phyloP scores from a whole-genome alignment of 768 basidiomycete species.

The Rhodotorula graminis region DNA sequence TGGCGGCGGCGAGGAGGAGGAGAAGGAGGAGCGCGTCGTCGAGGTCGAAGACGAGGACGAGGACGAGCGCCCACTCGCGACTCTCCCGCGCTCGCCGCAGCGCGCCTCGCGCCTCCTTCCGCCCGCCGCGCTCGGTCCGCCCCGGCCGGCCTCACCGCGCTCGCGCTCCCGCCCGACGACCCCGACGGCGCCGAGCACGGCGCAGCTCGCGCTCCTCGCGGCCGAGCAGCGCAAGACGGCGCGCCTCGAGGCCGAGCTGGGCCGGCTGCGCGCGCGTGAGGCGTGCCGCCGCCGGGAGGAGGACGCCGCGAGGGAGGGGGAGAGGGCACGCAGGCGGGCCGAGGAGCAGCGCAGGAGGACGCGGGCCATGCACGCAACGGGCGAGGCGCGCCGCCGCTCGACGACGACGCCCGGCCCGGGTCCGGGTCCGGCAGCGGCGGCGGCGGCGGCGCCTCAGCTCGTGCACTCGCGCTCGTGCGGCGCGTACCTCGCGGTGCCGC shows the following conservation, averaged over 20 bases:
- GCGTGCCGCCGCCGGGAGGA: not conserved
- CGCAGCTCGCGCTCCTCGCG: too few relatives aligned
- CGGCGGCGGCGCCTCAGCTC: not conserved
- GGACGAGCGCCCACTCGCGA: not conserved
- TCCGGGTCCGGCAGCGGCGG: too few relatives aligned
- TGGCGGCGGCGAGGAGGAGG: not conserved
- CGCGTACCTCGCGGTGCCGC: not conserved
- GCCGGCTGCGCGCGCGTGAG: not conserved
- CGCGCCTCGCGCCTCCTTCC: too few relatives aligned
- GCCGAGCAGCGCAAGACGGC: not conserved
- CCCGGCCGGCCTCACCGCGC: not conserved
- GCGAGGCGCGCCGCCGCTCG: not conserved
- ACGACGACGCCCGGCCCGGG: not conserved
- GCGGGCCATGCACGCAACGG: not conserved
- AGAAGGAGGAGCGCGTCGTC: not conserved
- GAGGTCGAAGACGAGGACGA: not conserved
- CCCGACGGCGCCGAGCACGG: not conserved
- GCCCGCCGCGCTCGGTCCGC: not conserved
- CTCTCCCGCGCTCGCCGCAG: not conserved
- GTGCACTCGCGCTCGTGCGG: not conserved
- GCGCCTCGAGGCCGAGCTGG: not conserved
- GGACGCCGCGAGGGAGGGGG: not conserved
- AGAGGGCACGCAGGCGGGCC: not conserved
- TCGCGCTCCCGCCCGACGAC: not conserved
- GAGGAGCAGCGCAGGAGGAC: constrained; percentile 1